Conservation (phyloP, 2,329 filamentous ascomycete genomes). For the Talaromyces amestolkiae region DNA sequence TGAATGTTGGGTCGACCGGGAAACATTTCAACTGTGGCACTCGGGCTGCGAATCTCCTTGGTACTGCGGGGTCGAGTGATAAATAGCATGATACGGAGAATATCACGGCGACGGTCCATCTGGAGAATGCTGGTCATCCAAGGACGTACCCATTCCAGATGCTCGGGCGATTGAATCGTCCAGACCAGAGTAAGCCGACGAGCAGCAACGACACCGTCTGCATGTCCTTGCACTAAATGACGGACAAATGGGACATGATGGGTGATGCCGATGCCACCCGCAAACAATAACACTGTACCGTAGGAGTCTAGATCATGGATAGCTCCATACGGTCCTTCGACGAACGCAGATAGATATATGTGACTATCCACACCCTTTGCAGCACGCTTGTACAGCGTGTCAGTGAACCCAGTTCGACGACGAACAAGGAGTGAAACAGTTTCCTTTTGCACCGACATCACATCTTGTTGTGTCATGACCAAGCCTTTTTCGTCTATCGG, state of each 20-base stretch:
- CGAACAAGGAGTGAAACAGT: slow-evolving; percentile 80
- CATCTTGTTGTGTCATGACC: slow-evolving; percentile 51
- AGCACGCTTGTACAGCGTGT: slow-evolving; percentile 72
- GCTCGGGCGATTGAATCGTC: slow-evolving; percentile 86
- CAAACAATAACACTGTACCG: slow-evolving; percentile 85
- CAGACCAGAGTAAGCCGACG: slow-evolving; percentile 81
- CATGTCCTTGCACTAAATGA: slow-evolving; percentile 69
- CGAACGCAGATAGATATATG: slow-evolving; percentile 66
- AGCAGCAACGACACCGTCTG: slow-evolving; percentile 71
- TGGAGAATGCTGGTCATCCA: slow-evolving; percentile 77
- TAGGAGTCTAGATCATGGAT: slow-evolving; percentile 87
- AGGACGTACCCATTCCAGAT: slow-evolving; percentile 88
- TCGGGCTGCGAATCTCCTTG: slow-evolving; percentile 75
- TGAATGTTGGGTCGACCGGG: slow-evolving; percentile 82
- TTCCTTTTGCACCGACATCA: slow-evolving; percentile 50
- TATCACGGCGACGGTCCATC: slow-evolving; percentile 75
- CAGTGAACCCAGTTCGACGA: slow-evolving; percentile 83
- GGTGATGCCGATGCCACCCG: slow-evolving; percentile 90
- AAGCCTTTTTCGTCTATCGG: slow-evolving; percentile 41
- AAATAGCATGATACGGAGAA: slow-evolving; percentile 84
- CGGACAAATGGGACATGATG: slow-evolving; percentile 88
- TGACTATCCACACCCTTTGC: slow-evolving; percentile 51
- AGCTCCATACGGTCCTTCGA: slow-evolving; percentile 86
- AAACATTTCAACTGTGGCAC: slow-evolving; percentile 83
- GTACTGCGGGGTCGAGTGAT: slow-evolving; percentile 82